Conservation (phyloP, 306 rosid genomes). For the Ziziphus jujuba region DNA sequence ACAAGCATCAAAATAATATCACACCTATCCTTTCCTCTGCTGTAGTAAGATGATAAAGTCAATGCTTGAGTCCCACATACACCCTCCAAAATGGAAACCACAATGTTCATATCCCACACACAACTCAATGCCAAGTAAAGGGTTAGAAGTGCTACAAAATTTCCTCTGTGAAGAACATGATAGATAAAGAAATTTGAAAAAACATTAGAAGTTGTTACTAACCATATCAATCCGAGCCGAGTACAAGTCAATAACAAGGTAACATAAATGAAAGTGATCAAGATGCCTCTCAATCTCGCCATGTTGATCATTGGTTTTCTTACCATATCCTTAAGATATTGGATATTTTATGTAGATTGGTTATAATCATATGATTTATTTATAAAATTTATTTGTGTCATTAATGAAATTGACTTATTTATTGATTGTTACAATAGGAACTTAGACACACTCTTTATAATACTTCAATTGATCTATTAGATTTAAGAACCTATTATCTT, state of each 20-base stretch:
- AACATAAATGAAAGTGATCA: conserved; percentile 15
- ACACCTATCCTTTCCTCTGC: conserved; percentile 37
- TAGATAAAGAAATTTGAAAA: not conserved
- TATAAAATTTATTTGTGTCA: too few species aligned
- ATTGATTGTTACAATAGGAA: too few species aligned
- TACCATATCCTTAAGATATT: too few species aligned
- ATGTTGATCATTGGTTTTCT: too few species aligned
- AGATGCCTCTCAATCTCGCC: conserved; percentile 41
- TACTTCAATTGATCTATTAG: too few species aligned
- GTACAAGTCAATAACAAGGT: conserved; percentile 17
- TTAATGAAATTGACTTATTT: too few species aligned
- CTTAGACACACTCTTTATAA: too few species aligned
- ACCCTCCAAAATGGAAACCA: conserved; percentile 53
- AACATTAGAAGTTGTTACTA: conserved; percentile 7
- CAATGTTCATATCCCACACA: conserved; percentile 57
- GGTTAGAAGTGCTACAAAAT: conserved; percentile 26
- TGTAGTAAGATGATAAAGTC: conserved; percentile 36
- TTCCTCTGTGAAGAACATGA: conserved; percentile 6
- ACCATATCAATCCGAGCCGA: conserved; percentile 18
- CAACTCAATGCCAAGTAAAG: conserved; percentile 55
- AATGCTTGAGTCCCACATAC: conserved; percentile 44
- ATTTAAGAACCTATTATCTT: too few species aligned
- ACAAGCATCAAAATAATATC: conserved; percentile 53
- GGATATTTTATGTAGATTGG: too few species aligned
- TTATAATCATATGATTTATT: too few species aligned